phyloP scores from a whole-genome alignment of 371 early-diverging fungal genomes.

The Actinomucor elegans region DNA sequence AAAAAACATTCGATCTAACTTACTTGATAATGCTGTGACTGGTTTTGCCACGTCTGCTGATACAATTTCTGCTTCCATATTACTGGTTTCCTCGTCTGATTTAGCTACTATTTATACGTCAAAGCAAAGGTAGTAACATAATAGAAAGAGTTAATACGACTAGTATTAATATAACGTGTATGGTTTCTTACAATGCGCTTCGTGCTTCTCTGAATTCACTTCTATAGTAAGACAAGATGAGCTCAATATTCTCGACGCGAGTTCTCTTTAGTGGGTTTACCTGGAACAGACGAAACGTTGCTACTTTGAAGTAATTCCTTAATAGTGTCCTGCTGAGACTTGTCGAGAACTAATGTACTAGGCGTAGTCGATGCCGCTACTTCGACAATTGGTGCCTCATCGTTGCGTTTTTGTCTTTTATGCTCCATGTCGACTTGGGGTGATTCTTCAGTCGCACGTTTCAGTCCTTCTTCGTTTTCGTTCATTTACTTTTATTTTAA shows the following conservation, averaged over 20 bases:
- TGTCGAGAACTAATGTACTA: conserved; percentile 6
- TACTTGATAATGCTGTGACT: too few relatives aligned
- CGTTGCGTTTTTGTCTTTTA: conserved; percentile 10
- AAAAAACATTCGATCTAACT: neutral
- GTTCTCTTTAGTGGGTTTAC: too few relatives aligned
- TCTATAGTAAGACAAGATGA: too few relatives aligned
- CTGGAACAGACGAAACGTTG: too few relatives aligned
- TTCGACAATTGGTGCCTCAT: neutral
- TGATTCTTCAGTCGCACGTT: conserved; percentile 1
- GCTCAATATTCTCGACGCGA: too few relatives aligned
- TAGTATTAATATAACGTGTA: too few relatives aligned
- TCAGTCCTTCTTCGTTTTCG: conserved; percentile 10
- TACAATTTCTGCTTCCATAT: neutral
- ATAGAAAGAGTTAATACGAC: too few relatives aligned
- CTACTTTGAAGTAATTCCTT: conserved; percentile 7
- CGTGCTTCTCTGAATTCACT: too few relatives aligned
- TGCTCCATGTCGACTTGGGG: neutral
- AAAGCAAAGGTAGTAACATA: neutral
- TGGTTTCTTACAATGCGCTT: too few relatives aligned
- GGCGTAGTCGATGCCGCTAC: neutral
- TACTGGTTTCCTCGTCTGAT: neutral
- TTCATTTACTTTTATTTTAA: conserved; percentile 17
- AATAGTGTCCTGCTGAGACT: conserved; percentile 11
- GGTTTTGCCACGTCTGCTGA: conserved; percentile 13
- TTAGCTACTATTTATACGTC: too few relatives aligned